A percentile compares a stretch with the other conserved stretches of the same genome.
These are phyloP conservation scores for Graphilbum ipis-grandicollis DNA, from an alignment of 2,329 filamentous ascomycete species.

Conservation along the genomic window DNA sequence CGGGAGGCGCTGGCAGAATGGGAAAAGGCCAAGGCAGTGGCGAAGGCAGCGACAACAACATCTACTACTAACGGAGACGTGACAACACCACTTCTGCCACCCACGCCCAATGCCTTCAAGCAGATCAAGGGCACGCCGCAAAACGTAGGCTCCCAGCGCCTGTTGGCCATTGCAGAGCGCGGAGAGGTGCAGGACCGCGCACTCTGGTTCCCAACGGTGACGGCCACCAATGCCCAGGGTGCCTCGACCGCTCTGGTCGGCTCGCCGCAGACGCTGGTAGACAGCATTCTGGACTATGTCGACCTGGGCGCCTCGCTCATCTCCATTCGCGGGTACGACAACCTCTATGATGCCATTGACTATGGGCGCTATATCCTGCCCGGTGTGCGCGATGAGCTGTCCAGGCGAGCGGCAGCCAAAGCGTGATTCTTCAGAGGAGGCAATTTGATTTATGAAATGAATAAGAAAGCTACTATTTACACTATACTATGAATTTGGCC, in stretches of 20 bases:
- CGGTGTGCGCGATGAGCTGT: conserved; percentile 22
- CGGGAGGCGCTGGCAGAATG: conserved; percentile 3
- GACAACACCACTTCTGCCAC: neutral
- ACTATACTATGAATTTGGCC: too few species aligned
- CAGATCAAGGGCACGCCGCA: conserved; percentile 25
- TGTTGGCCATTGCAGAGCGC: conserved; percentile 36
- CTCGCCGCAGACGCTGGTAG: conserved; percentile 30
- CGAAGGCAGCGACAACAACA: neutral
- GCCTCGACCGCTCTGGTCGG: conserved; percentile 42
- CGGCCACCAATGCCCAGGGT: conserved; percentile 39
- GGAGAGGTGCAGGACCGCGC: conserved; percentile 43
- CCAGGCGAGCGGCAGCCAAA: conserved; percentile 9
- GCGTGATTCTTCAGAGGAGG: too few species aligned
- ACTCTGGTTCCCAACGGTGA: conserved; percentile 46
- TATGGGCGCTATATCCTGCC: conserved; percentile 40
- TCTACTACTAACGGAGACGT: neutral
- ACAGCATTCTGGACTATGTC: conserved; percentile 39
- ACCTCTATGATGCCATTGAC: conserved; percentile 40
- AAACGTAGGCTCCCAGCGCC: conserved; percentile 39
- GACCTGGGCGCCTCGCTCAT: conserved; percentile 34
- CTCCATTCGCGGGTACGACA: conserved; percentile 44
- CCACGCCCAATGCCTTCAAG: neutral
- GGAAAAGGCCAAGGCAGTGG: conserved; percentile 10
- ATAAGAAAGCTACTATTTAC: too few species aligned
- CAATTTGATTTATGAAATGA: too few species aligned